phyloP scores from a whole-genome alignment of 331 rosid species.

The Saraca asoca region DNA sequence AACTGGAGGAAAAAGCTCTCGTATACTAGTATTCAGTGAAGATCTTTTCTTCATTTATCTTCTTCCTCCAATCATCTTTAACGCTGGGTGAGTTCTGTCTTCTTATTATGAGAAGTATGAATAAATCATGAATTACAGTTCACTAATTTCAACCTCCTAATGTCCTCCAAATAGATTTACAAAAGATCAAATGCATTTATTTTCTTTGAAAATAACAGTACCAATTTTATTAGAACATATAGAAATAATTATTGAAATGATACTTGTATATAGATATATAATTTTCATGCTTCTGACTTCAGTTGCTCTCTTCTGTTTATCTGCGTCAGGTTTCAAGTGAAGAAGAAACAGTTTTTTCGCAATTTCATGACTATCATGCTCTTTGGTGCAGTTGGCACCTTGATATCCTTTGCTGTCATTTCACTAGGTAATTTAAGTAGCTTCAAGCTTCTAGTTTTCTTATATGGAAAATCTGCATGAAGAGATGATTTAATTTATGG shows the following conservation, averaged over 20 bases:
- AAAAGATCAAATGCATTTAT: not conserved
- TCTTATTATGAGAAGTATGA: not conserved
- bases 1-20: slow-evolving; percentile 89
- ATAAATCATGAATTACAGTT: not conserved
- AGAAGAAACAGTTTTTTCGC: slow-evolving; percentile 94
- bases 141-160: too few species aligned
- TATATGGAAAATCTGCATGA: not conserved
- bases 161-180: too few species aligned
- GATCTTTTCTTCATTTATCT: slow-evolving; percentile 96
- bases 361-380: slow-evolving; percentile 87
- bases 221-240: not conserved
- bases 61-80: slow-evolving; percentile 98
- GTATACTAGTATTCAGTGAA: slow-evolving; percentile 72
- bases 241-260: not conserved
- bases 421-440: slow-evolving; percentile 62
- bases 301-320: slow-evolving; percentile 30
- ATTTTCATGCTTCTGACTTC: slow-evolving; percentile 11
- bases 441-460: slow-evolving; percentile 4
- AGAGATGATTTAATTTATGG: not conserved
- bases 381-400: slow-evolving; percentile 92
- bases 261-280: not conserved
- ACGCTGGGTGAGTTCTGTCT: slow-evolving; percentile 71
- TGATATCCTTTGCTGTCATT: slow-evolving; percentile 83
- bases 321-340: slow-evolving; percentile 80
- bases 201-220: not conserved